Base-by-base conservation (phyloP, 257 asterid genomes). In the Misopates orontium region DNA sequence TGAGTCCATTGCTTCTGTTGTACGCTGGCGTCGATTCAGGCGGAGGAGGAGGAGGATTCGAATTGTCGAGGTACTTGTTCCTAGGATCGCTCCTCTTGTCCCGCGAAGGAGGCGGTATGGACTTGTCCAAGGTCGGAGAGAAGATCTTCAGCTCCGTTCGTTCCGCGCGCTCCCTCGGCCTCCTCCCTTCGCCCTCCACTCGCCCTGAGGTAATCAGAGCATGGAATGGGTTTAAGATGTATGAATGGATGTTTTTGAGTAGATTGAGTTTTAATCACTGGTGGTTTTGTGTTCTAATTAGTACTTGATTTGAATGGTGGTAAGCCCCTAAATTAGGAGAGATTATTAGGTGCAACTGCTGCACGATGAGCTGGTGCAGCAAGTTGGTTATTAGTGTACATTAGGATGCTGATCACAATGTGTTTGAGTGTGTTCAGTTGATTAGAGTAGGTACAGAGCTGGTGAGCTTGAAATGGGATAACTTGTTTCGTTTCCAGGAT, bases 131-230 rank as follows among this genome's bases (percentile, higher is more conserved):
- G 77, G 98, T 94, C 69, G 99, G 98, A 59, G 98, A 94, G 84
- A 94, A 90, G 91, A 76, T 94, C 69, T 73, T 94, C 79, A 94
- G 98, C 82, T 90, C 99, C 56, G 98, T 90, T 71, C 98, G 99
- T 74, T 90, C 97, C 3, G 99, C 99, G 5, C 91, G 98, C 75
- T 88, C 98, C 49, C 89, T 94, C 51, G 98, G 96, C 55, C 96
- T 94, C 54, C 83, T 88, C 36, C 96, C 96, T 69, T 25, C 85
- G 25, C 52, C 82, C 50, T 71, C 88, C 25, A 87, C 83, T 82
- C 99, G 96, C 67, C 99, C 96, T 0, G 91, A 90, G 95, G 99
- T 93, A 73, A 62, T 62, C 60, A 41, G 22, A 58, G 57, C 24
- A 13, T 53, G 50, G 49, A 21, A 3, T 45, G 50, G 17, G 60